A percentile compares a stretch with the other conserved stretches of the same genome.
phyloP scores from a whole-genome alignment of 2,329 filamentous ascomycete species.

The Epichloe amarillans region DNA sequence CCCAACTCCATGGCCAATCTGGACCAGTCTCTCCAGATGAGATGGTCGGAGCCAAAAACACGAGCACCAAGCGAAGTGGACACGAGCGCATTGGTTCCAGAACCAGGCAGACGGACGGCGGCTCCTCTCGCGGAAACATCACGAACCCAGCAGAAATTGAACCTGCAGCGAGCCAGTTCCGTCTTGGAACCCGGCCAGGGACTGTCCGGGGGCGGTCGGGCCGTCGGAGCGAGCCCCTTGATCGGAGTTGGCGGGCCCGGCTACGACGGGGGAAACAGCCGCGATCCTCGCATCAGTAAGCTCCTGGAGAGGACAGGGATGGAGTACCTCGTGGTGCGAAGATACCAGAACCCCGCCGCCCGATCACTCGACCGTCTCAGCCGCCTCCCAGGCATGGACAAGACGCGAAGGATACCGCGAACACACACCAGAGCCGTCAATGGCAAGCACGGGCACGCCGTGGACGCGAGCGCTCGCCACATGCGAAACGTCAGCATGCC shows the following conservation, averaged over 20 bases:
- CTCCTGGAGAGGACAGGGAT: conserved; percentile 57
- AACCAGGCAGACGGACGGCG: conserved; percentile 25
- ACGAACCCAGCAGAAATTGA: conserved; percentile 62
- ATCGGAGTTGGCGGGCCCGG: conserved; percentile 39
- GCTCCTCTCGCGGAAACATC: conserved; percentile 41
- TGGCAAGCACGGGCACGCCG: conserved; percentile 18
- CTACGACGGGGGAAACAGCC: conserved; percentile 36
- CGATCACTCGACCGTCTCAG: conserved; percentile 39
- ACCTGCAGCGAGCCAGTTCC: conserved; percentile 60
- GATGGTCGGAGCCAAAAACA: conserved; percentile 8
- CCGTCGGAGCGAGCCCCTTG: conserved; percentile 30
- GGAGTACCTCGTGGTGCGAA: conserved; percentile 61
- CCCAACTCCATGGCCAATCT: conserved; percentile 30
- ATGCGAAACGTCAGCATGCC: conserved; percentile 27
- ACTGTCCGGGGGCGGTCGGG: conserved; percentile 20
- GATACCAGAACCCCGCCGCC: conserved; percentile 58
- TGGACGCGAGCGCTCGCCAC: conserved; percentile 20
- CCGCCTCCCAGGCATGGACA: conserved; percentile 37
- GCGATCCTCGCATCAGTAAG: conserved; percentile 50
- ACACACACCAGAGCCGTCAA: conserved; percentile 24
- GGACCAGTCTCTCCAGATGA: conserved; percentile 12
- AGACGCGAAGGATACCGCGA: conserved; percentile 34
- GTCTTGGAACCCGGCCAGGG: conserved; percentile 51
- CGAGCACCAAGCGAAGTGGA: conserved; percentile 19
- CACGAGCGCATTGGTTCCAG: conserved; percentile 34